Evolutionary conservation across 1,284 basidiomycete species (phyloP), one percentile per base, ranked within the genome.

Genomic region (Marasmius tenuissimus): DNA sequence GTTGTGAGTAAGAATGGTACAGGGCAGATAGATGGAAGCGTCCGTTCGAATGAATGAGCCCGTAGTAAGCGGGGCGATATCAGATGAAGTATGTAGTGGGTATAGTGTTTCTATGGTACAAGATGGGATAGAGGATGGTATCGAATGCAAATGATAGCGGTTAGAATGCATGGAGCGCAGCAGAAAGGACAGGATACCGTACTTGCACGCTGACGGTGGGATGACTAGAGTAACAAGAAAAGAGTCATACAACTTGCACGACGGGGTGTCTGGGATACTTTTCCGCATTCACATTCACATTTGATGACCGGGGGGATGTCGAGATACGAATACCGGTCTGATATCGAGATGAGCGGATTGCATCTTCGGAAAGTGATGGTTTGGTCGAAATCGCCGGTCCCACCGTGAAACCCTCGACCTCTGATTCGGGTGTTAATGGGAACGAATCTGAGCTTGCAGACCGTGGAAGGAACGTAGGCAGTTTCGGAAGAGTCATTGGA

Each of bases 401-500:
- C 7, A 47, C 45, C 9, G 45, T 61, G 33, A 58, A 48, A 9
- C 58, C 57, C 14, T 57, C 58, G 12, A 58, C 51, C 58, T 80
- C 76, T 20, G 74, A 75, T 37, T 72, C 67, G 12, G 77, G 75
- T n/a, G 79, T 76, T 49, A 73, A 68, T 35, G 79, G 75, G 63
- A 78, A 77, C 12, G 76, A 75, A 35, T 78, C 76, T 40, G 76
- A 76, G 61, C 70, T 75, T 58, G 75, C 71, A 40, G 79, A 78
- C 49, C 71, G 75, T 38, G 77, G 75, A 62, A 80, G 74, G 39
- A 83, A 71, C 37, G 78, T 61, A 10, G 82, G 86, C 39, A 89
- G 79, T 10, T 80, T 83, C 14, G 87, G 87, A 58, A 89, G 78
- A 58, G 79, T 79, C 64, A 79, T 81, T 63, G 76, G 78, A n/a